These are phyloP conservation scores for Candida sphagnicola DNA, from an alignment of 805 yeast species.

Conservation along the genomic window DNA sequence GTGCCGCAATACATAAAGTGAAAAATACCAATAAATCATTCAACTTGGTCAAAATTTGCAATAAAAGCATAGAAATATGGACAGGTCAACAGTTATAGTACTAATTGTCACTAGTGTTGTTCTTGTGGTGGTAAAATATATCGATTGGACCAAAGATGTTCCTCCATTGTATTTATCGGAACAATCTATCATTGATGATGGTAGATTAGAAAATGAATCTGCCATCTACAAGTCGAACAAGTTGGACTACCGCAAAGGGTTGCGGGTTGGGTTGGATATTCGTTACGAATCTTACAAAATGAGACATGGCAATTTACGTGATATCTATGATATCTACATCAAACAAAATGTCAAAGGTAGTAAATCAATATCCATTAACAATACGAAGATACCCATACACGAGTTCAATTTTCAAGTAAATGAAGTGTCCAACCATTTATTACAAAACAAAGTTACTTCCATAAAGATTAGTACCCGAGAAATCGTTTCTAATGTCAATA, in stretches of 20 bases:
- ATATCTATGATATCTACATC: constrained; percentile 60
- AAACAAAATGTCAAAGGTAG: constrained; percentile 20
- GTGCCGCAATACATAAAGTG: not conserved
- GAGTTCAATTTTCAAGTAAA: constrained; percentile 25
- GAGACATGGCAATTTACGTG: constrained; percentile 73
- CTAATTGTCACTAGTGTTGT: not conserved
- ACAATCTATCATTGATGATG: constrained; percentile 64
- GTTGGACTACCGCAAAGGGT: constrained; percentile 66
- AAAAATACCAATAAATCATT: too few species aligned
- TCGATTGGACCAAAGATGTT: constrained; percentile 47
- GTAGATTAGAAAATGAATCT: constrained; percentile 64
- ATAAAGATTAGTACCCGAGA: not conserved
- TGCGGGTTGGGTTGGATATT: constrained; percentile 66
- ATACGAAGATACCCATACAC: constrained; percentile 6
- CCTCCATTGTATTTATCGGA: constrained; percentile 52
- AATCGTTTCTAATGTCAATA: constrained; percentile 20
- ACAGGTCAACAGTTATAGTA: not conserved
- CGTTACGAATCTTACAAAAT: constrained; percentile 57
- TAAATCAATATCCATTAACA: constrained; percentile 19
- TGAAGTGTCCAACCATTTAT: constrained; percentile 15
- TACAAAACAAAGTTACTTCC: constrained; percentile 6
- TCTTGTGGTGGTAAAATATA: constrained; percentile 15
- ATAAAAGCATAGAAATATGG: not conserved
- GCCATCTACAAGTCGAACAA: constrained; percentile 74
- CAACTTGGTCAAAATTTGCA: not conserved